Conservation (phyloP, 768 basidiomycete genomes). For the Tulasnella sp. region DNA sequence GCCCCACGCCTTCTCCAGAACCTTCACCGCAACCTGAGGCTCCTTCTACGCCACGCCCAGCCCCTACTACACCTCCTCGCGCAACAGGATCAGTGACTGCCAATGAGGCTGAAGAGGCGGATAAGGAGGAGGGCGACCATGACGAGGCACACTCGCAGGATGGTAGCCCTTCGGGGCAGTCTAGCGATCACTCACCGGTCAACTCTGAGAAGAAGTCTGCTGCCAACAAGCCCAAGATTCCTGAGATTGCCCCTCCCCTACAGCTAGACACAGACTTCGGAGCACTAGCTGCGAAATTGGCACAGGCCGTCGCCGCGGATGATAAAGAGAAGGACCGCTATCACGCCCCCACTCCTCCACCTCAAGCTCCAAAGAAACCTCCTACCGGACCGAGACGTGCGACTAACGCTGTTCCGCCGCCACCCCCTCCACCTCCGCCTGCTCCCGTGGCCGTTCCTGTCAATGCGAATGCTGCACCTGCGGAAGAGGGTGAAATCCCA, state of each 20-base stretch:
- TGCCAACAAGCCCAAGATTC: background rate
- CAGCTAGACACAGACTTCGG: background rate
- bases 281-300: background rate
- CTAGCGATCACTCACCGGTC: background rate
- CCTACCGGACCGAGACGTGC: slow-evolving; percentile 14
- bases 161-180: background rate
- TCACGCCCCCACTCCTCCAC: background rate
- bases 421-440: background rate
- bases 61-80: background rate
- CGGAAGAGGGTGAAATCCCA: slow-evolving; percentile 25
- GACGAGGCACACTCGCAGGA: background rate
- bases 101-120: background rate
- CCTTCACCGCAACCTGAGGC: background rate
- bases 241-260: background rate
- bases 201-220: background rate
- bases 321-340: slow-evolving; percentile 16
- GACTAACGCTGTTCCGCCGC: background rate
- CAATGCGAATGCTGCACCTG: background rate
- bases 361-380: slow-evolving; percentile 12
- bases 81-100: background rate
- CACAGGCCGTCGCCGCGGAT: background rate
- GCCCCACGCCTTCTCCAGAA: background rate
- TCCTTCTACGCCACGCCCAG: background rate
- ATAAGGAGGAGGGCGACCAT: background rate
- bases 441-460: background rate